Percentiles rank a stretch among this genome's conserved stretches.
phyloP scores from a whole-genome alignment of 768 basidiomycete species.

The Mycena floridula region DNA sequence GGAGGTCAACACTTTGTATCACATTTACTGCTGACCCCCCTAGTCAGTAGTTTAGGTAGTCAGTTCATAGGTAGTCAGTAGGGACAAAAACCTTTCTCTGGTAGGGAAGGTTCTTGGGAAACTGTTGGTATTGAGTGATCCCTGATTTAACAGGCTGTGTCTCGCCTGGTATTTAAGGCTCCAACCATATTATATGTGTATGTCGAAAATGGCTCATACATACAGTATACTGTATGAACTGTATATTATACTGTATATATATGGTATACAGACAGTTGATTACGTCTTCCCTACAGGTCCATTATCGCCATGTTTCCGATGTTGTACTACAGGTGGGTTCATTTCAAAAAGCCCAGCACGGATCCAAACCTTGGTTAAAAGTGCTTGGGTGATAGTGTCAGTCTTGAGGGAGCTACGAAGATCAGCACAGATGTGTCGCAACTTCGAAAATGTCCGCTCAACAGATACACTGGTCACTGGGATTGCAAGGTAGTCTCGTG shows the following conservation, averaged over 20 bases:
- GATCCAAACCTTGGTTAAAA: conserved; percentile 17
- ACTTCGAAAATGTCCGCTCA: conserved; percentile 18
- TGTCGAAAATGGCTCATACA: too few species aligned
- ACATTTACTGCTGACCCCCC: too few species aligned
- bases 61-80: too few species aligned
- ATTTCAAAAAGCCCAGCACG: conserved; percentile 5
- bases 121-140: too few species aligned
- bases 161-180: too few species aligned
- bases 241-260: conserved; percentile 3
- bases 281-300: not conserved
- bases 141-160: too few species aligned
- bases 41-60: too few species aligned
- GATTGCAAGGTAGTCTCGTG: conserved; percentile 10
- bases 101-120: too few species aligned
- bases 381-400: conserved; percentile 12
- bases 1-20: too few species aligned
- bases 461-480: conserved; percentile 18
- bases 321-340: not conserved
- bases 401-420: conserved; percentile 13
- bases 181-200: too few species aligned
- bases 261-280: conserved; percentile 2
- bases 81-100: too few species aligned
- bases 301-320: conserved; percentile 1
- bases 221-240: conserved; percentile 1
- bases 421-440: conserved; percentile 14